Percentiles rank a stretch among this genome's conserved stretches.
phyloP scores from a whole-genome alignment of 345 rosid species.

The Theobroma cacao region DNA sequence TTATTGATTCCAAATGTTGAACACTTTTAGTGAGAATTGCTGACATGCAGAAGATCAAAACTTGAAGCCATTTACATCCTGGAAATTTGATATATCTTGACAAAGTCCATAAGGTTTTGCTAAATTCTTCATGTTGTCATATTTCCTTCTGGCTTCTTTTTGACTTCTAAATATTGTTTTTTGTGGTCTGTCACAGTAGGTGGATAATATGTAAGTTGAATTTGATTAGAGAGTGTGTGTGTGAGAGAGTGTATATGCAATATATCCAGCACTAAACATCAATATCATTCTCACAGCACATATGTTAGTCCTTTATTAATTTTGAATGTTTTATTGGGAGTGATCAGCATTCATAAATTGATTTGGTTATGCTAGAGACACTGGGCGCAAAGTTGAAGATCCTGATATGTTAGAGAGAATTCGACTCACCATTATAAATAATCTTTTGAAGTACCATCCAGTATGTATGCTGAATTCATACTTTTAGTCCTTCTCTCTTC shows the following conservation, averaged over 20 bases:
- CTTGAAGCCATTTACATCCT: background rate
- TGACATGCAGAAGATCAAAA: background rate
- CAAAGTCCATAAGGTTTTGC: background rate
- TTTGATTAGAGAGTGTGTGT: background rate
- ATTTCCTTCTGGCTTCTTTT: background rate
- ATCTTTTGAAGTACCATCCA: conserved; percentile 95
- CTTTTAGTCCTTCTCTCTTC: background rate
- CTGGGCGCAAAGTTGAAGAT: conserved; percentile 97
- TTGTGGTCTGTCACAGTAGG: background rate
- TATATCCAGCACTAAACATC: background rate
- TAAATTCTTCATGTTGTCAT: background rate
- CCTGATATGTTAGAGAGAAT: conserved; percentile 88
- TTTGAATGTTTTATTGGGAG: conserved; percentile 9
- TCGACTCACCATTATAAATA: conserved; percentile 87
- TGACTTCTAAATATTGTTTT: background rate
- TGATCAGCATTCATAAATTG: conserved; percentile 8
- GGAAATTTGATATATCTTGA: background rate
- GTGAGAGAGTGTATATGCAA: background rate
- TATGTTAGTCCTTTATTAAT: background rate
- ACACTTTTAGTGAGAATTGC: background rate
- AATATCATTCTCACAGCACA: background rate
- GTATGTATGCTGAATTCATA: conserved; percentile 41
- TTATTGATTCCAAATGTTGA: background rate
- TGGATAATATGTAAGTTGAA: background rate
- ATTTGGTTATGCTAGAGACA: conserved; percentile 48